phyloP scores from a whole-genome alignment of 1,284 basidiomycete species.

The Omphalotus olearius region DNA sequence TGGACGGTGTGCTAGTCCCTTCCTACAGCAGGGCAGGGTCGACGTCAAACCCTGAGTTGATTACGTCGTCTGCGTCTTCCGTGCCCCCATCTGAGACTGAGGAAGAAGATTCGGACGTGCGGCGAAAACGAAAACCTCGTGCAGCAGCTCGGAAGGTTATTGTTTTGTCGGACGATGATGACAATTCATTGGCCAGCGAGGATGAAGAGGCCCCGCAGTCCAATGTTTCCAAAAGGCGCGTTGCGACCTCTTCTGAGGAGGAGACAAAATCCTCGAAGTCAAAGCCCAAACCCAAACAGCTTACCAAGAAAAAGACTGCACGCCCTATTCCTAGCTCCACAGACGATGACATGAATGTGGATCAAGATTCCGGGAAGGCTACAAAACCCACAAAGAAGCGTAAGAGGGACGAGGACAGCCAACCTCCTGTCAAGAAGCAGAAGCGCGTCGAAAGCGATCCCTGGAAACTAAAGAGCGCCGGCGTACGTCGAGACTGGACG shows the following conservation, averaged over 20 bases:
- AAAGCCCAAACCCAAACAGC: conserved; percentile 21
- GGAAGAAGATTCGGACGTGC: conserved; percentile 31
- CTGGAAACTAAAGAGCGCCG: conserved; percentile 69
- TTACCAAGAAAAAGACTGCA: conserved; percentile 13
- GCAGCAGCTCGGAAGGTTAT: conserved; percentile 33
- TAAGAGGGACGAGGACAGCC: conserved; percentile 40
- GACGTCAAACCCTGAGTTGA: neutral
- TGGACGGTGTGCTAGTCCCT: conserved; percentile 11
- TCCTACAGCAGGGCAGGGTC: neutral
- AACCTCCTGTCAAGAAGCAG: conserved; percentile 54
- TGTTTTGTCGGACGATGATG: conserved; percentile 47
- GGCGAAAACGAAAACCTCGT: conserved; percentile 31
- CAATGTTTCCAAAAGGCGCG: conserved; percentile 13
- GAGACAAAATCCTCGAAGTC: conserved; percentile 22
- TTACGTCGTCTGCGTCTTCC: conserved; percentile 7
- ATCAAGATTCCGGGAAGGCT: conserved; percentile 37
- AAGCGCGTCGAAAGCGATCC: conserved; percentile 72
- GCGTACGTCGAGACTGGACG: conserved; percentile 72
- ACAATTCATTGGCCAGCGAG: conserved; percentile 16
- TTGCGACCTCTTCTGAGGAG: conserved; percentile 19
- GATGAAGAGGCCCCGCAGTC: conserved; percentile 19
- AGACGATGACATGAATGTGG: conserved; percentile 54
- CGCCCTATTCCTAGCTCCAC: conserved; percentile 18
- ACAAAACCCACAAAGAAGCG: conserved; percentile 40
- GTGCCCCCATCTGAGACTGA: conserved; percentile 22